A percentile compares a stretch with the other conserved stretches of the same genome.
Conservation (phyloP, 352 stramenopile genomes). For the Phytophthora sansomeana region DNA sequence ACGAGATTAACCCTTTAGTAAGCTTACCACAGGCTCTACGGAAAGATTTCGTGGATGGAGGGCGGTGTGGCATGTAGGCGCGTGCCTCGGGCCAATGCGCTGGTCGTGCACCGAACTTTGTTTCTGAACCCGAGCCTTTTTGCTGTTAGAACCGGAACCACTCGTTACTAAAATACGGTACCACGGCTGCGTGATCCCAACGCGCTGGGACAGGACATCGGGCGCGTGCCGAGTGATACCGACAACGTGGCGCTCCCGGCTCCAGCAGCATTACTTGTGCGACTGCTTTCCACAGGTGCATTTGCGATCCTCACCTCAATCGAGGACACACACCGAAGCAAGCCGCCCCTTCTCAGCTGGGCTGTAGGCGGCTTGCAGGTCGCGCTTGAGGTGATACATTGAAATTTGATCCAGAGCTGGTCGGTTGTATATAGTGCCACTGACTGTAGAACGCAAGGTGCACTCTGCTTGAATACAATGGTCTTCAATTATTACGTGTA, state of each 20-base stretch:
- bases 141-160: conserved; percentile 27
- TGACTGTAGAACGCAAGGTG: too few relatives aligned
- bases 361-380: too few relatives aligned
- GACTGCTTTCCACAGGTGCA: not conserved
- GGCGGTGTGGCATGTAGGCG: conserved; percentile 3
- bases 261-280: not conserved
- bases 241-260: conserved; percentile 2
- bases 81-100: conserved; percentile 36
- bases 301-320: not conserved
- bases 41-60: conserved; percentile 32
- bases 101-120: conserved; percentile 16
- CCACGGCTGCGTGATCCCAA: conserved; percentile 1
- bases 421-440: too few relatives aligned
- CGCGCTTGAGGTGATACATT: too few relatives aligned
- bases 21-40: conserved; percentile 26
- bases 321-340: not conserved
- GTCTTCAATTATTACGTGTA: too few relatives aligned
- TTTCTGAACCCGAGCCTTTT: conserved; percentile 24
- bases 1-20: conserved; percentile 16
- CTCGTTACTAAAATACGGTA: conserved; percentile 12
- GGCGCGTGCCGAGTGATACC: conserved; percentile 24
- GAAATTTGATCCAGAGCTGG: too few relatives aligned
- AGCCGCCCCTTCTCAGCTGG: too few relatives aligned
- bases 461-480: too few relatives aligned
- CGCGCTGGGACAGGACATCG: conserved; percentile 15